Base-by-base conservation (phyloP, 1,139 yeast species). In the Williopsis jadinii region DNA sequence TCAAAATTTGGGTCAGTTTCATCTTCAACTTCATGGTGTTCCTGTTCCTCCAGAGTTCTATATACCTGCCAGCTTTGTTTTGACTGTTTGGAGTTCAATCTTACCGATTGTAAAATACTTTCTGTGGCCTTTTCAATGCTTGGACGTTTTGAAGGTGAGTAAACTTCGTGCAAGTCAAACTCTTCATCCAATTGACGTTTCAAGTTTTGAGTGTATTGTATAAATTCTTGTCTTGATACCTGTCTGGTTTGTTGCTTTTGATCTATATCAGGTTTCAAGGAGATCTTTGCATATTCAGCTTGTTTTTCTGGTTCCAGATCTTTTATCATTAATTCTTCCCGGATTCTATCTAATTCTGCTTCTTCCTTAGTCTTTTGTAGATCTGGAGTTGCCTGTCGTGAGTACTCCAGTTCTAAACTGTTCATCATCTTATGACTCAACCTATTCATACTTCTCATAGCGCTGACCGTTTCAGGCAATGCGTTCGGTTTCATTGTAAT, bases 361-460 rank as follows among this genome's bases (percentile, higher is more conserved):
- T 68, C 64, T 33, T 63, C 67, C 15, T 50, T 53, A 9, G 59
- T 57, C 14, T 58, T 57, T 19, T 56, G 61, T 30, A 60, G 65
- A 34, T 53, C 56, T 38, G 58, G 61, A 15, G 58, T 54, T 28
- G 56, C 56, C 27, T 56, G 51, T 48, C 66, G 55, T 1, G 67
- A 61, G 45, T 66, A 66, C 44, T 66, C 65, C 39, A 62, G 64
- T 37, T 70, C 69, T 29, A 70, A 66, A 51, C 77, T 73, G 45
- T 75, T 73, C 48, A 87, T 75, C 84, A 92, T 84, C 51, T 90
- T 78, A 44, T 87, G 80, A 52, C 95, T 83, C 39, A 92, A 67
- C 46, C 87, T 75, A 61, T 92, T 92, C 95, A 90, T 88, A 47
- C 95, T 86, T 51, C 83, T 74, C 67, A 92, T 72, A 31, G 88